phyloP scores from a whole-genome alignment of 768 basidiomycete species.

The Amanita thiersii region DNA sequence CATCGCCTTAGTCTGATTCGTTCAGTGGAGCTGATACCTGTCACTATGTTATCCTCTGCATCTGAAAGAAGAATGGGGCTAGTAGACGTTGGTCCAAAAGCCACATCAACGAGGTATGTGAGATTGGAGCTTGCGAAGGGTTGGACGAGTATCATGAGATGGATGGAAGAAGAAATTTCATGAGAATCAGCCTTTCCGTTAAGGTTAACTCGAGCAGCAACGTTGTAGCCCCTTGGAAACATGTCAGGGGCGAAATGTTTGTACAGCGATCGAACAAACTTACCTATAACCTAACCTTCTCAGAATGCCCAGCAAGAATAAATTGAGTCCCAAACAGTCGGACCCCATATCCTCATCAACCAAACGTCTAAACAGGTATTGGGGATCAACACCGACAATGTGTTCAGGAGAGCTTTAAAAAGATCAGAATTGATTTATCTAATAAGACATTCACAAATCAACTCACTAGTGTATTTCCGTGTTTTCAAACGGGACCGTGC shows the following conservation, averaged over 20 bases:
- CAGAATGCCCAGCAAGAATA: conserved; percentile 13
- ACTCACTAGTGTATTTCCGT: conserved; percentile 31
- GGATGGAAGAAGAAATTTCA: background rate
- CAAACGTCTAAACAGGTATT: conserved; percentile 13
- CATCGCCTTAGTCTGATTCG: conserved; percentile 5
- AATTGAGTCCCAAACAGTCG: conserved; percentile 16
- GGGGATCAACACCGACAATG: background rate
- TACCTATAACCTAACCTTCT: conserved; percentile 16
- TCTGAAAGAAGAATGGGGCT: conserved; percentile 7
- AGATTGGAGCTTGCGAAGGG: background rate
- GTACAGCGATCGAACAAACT: background rate
- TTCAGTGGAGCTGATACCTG: conserved; percentile 7
- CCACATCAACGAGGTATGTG: conserved; percentile 9
- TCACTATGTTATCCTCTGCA: conserved; percentile 6
- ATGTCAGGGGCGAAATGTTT: too few relatives aligned
- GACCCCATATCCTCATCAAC: conserved; percentile 14
- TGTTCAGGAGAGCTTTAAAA: background rate
- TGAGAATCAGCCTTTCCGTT: background rate
- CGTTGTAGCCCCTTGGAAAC: conserved; percentile 2
- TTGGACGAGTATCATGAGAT: conserved; percentile 8
- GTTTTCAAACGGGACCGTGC: conserved; percentile 30
- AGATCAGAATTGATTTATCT: background rate
- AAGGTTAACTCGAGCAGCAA: conserved; percentile 6
- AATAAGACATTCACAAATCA: too few relatives aligned
- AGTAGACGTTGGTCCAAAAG: conserved; percentile 2